Percentiles rank a stretch among this genome's conserved stretches.
These are phyloP conservation scores for Mycothermus thermophilus DNA, from an alignment of 495 filamentous ascomycete species.

Conservation along the genomic window DNA sequence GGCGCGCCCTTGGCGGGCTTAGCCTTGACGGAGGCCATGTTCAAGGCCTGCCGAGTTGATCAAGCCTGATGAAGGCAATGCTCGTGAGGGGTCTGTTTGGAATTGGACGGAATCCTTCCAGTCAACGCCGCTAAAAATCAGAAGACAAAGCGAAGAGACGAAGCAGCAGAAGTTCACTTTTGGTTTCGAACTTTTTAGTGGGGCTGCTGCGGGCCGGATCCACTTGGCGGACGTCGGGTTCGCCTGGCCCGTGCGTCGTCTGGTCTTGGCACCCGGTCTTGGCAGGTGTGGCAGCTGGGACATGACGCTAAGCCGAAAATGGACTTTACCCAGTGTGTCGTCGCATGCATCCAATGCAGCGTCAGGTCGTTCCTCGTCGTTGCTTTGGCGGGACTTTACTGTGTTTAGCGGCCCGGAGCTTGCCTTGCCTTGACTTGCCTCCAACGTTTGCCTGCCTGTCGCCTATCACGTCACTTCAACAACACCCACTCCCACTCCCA, in stretches of 20 bases:
- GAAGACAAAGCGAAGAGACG: background rate
- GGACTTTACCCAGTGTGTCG: slow-evolving; percentile 4
- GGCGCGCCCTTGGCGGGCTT: slow-evolving; percentile 7
- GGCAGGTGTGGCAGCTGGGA: too few relatives aligned
- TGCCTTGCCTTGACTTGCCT: too few relatives aligned
- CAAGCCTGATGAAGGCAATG: background rate
- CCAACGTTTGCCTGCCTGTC: slow-evolving; percentile 1
- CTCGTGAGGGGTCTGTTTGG: background rate
- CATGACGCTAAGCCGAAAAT: background rate
- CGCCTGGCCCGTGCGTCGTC: slow-evolving; percentile 11
- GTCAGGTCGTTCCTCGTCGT: too few relatives aligned
- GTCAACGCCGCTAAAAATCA: too few relatives aligned
- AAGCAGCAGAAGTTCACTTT: too few relatives aligned
- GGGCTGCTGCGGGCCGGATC: slow-evolving; percentile 5
- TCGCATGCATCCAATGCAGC: slow-evolving; percentile 17
- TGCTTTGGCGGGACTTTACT: too few relatives aligned
- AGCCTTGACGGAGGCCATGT: slow-evolving; percentile 9
- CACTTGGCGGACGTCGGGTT: too few relatives aligned
- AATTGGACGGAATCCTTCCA: background rate
- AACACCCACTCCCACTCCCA: too few relatives aligned
- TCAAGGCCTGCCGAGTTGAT: background rate
- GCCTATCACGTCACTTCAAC: slow-evolving; percentile 22
- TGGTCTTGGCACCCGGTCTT: too few relatives aligned
- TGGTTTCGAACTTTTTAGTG: slow-evolving; percentile 16
- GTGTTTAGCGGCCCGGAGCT: too few relatives aligned